Conservation (phyloP, 805 yeast genomes). For the Barnettozyma vustinii region DNA sequence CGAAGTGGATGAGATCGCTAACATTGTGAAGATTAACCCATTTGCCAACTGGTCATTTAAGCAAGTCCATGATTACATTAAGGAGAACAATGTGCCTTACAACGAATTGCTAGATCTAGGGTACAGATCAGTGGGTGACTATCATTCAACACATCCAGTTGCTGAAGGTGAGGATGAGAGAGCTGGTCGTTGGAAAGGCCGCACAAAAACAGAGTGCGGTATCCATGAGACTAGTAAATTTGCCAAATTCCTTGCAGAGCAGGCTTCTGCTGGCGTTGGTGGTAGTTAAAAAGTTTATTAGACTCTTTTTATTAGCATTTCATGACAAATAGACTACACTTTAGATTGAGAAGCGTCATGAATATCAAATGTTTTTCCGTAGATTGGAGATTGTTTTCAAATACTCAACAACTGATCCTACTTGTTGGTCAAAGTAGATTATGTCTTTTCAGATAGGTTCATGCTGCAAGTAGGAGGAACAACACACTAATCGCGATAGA, state of each 20-base stretch:
- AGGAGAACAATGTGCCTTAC: slow-evolving; percentile 71
- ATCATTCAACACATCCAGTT: slow-evolving; percentile 90
- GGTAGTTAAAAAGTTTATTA: background rate
- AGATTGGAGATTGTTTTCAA: no score
- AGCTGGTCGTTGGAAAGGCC: slow-evolving; percentile 96
- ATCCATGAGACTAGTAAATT: slow-evolving; percentile 80
- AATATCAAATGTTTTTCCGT: no score
- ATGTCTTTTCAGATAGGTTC: no score
- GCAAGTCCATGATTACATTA: slow-evolving; percentile 66
- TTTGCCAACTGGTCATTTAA: slow-evolving; percentile 76
- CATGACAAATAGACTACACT: background rate
- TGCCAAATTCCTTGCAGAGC: slow-evolving; percentile 45
- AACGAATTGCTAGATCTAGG: slow-evolving; percentile 81
- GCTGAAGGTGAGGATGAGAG: slow-evolving; percentile 91
- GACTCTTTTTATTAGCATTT: background rate
- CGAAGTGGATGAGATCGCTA: slow-evolving; percentile 66
- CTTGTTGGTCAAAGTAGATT: no score
- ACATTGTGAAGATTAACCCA: slow-evolving; percentile 84
- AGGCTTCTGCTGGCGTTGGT: slow-evolving; percentile 1
- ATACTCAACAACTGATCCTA: no score
- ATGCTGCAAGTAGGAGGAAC: no score
- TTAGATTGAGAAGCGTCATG: no score
- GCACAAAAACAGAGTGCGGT: slow-evolving; percentile 91
- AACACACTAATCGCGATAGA: no score
- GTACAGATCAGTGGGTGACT: slow-evolving; percentile 89